Evolutionary conservation across 495 filamentous ascomycete species (phyloP).

Genomic region (Penicillium parvum): DNA sequence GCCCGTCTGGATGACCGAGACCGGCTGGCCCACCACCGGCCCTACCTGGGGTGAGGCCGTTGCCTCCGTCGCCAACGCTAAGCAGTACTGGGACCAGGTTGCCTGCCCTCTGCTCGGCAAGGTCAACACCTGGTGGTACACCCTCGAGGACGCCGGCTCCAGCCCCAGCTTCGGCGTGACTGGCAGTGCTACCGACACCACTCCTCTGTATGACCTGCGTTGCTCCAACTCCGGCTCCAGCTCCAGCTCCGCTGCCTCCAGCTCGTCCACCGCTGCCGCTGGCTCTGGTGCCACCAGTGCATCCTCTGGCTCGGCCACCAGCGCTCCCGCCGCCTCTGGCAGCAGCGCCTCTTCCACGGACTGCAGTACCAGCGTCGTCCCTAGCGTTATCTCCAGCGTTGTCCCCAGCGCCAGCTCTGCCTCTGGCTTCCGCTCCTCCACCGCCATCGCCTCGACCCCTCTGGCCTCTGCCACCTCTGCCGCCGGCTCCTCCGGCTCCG

Average conservation of each 20-base stretch:
- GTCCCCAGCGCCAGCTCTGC: too few relatives aligned
- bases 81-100: conserved; percentile 74
- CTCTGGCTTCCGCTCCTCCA: conserved; percentile 1
- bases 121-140: conserved; percentile 72
- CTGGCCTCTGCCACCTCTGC: conserved; percentile 5
- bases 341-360: conserved; percentile 6
- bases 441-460: conserved; percentile 6
- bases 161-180: conserved; percentile 68
- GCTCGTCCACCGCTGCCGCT: conserved; percentile 8
- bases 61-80: conserved; percentile 63
- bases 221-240: conserved; percentile 39
- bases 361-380: conserved; percentile 7
- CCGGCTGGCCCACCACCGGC: conserved; percentile 78
- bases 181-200: conserved; percentile 49
- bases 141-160: conserved; percentile 60
- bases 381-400: too few relatives aligned
- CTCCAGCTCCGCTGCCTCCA: conserved; percentile 16
- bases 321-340: conserved; percentile 10
- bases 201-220: conserved; percentile 59
- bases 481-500: conserved; percentile 17
- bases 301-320: conserved; percentile 3
- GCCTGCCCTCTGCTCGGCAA: conserved; percentile 67
- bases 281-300: conserved; percentile 2
- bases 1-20: conserved; percentile 86
- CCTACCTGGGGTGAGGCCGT: conserved; percentile 54